A percentile compares a stretch with the other conserved stretches of the same genome.
Conservation (phyloP, 2,329 filamentous ascomycete species). For the Moelleriella libera region DNA sequence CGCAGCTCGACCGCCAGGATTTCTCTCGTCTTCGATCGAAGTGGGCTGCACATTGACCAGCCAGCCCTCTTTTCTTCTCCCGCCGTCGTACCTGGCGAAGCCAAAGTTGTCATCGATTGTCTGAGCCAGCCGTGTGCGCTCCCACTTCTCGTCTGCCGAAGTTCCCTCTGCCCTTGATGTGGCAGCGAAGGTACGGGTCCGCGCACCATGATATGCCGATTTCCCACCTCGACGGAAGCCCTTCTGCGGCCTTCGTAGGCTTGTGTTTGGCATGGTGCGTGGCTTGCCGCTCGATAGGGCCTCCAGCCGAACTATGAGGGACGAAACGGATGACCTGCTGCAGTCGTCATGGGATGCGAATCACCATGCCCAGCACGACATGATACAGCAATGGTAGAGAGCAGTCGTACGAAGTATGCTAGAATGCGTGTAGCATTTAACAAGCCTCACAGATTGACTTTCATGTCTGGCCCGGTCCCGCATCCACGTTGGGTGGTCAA, state of each 20-base stretch:
- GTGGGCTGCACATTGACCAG: slow-evolving; percentile 92
- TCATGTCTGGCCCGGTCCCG: too few relatives aligned
- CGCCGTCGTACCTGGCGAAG: slow-evolving; percentile 82
- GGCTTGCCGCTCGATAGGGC: neutral
- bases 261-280: slow-evolving; percentile 41
- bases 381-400: neutral
- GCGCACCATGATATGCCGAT: slow-evolving; percentile 53
- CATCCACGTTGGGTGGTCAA: neutral
- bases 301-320: slow-evolving; percentile 7
- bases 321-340: slow-evolving; percentile 2
- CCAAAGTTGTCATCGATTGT: slow-evolving; percentile 92
- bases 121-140: slow-evolving; percentile 70
- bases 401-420: neutral
- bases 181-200: slow-evolving; percentile 65
- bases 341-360: slow-evolving; percentile 7
- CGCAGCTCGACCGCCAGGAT: slow-evolving; percentile 72
- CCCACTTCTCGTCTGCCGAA: slow-evolving; percentile 83
- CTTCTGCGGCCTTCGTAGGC: slow-evolving; percentile 45
- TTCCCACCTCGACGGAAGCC: slow-evolving; percentile 57
- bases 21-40: slow-evolving; percentile 69
- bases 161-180: slow-evolving; percentile 71
- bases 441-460: too few relatives aligned
- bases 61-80: slow-evolving; percentile 74
- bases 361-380: neutral
- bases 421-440: neutral